Conservation (phyloP, 2,329 filamentous ascomycete genomes). For the Cladosporium sp. region DNA sequence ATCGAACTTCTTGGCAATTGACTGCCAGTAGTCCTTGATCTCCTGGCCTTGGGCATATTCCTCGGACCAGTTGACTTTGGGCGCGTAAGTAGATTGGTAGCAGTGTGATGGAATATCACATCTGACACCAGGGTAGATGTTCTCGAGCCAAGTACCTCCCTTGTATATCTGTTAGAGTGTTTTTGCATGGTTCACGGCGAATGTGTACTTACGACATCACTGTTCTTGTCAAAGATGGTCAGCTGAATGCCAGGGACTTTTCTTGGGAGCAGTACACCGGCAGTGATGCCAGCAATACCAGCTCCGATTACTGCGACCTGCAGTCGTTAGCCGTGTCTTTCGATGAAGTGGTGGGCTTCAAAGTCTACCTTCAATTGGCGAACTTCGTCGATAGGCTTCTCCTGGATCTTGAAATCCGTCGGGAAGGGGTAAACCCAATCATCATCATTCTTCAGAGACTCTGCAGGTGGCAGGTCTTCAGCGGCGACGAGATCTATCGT, state of each 20-base stretch:
- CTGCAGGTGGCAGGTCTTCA: constrained; percentile 8
- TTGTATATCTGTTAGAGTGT: constrained; percentile 21
- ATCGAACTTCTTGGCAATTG: constrained; percentile 62
- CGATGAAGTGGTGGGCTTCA: not conserved
- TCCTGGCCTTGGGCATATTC: constrained; percentile 67
- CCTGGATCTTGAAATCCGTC: constrained; percentile 32
- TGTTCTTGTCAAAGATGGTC: constrained; percentile 68
- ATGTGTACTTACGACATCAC: constrained; percentile 57
- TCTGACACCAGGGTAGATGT: constrained; percentile 62
- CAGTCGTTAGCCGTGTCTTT: not conserved
- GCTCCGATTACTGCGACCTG: constrained; percentile 65
- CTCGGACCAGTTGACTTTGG: constrained; percentile 69
- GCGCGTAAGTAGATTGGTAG: constrained; percentile 68
- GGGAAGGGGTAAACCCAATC: constrained; percentile 31
- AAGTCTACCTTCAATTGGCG: constrained; percentile 27
- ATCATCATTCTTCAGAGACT: constrained; percentile 9
- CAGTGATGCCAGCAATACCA: constrained; percentile 62
- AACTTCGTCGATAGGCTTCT: constrained; percentile 32
- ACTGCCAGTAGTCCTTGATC: constrained; percentile 67
- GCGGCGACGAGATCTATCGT: constrained; percentile 10
- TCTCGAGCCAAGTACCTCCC: constrained; percentile 52
- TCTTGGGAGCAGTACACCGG: constrained; percentile 64
- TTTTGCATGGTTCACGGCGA: not conserved
- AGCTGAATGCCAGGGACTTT: constrained; percentile 69
- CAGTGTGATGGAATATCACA: constrained; percentile 71